These are phyloP conservation scores for Colletotrichum tropicale DNA, from an alignment of 2,329 filamentous ascomycete genomes.

Conservation along the genomic window DNA sequence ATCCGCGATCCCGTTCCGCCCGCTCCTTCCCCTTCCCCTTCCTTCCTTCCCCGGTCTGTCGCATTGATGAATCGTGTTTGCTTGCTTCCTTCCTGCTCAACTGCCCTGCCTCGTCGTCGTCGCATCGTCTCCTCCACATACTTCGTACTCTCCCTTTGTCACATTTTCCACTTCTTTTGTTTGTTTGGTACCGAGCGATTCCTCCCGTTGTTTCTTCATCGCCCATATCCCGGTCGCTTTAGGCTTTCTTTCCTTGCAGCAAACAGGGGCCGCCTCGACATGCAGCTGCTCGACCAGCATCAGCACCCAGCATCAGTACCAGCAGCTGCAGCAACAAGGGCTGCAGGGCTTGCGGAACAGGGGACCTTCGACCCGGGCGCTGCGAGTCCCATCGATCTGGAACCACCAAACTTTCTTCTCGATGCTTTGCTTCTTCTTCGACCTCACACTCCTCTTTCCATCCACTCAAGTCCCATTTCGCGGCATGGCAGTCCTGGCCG, in stretches of 20 bases:
- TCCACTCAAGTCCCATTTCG: not conserved
- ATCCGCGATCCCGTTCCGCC: not conserved
- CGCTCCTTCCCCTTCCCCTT: not conserved
- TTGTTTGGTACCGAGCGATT: not conserved
- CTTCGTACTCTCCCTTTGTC: not conserved
- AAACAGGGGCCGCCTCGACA: not conserved
- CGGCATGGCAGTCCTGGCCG: not conserved
- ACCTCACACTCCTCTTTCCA: not conserved
- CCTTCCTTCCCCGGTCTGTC: not conserved
- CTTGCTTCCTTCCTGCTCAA: not conserved
- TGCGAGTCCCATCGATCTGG: constrained; percentile 20
- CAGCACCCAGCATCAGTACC: not conserved
- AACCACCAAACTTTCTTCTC: not conserved
- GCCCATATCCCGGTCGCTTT: not conserved
- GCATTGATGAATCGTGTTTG: not conserved
- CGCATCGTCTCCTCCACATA: not conserved
- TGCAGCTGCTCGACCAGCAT: not conserved
- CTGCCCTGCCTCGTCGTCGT: not conserved
- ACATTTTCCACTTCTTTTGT: not conserved
- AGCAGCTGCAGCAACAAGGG: not conserved
- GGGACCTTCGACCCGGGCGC: not conserved
- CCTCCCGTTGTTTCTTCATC: not conserved
- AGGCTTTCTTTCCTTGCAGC: not conserved
- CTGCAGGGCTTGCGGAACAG: not conserved
- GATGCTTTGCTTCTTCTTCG: not conserved